Conservation (phyloP, 306 rosid genomes). For the Castanospermum australe region DNA sequence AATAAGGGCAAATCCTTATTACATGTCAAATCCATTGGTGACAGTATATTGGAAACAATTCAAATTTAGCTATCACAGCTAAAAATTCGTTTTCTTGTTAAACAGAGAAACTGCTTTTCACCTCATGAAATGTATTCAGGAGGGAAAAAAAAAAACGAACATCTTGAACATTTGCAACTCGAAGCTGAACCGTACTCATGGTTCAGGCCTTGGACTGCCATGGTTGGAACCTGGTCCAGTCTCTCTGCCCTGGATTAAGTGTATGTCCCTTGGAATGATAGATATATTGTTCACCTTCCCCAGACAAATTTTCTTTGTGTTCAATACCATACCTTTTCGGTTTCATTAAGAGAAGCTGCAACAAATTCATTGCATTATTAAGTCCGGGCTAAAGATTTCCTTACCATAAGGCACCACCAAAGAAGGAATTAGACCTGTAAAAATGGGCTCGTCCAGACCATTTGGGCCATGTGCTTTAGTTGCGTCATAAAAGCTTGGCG, state of each 20-base stretch:
- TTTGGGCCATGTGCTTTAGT: too few species aligned
- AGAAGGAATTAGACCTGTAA: neutral
- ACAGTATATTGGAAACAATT: neutral
- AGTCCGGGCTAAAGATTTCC: neutral
- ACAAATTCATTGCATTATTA: slow-evolving; percentile 9
- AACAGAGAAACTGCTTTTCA: neutral
- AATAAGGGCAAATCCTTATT: neutral
- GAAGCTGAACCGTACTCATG: neutral
- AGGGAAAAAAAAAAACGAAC: neutral
- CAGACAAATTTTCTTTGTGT: slow-evolving; percentile 85
- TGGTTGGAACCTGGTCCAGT: slow-evolving; percentile 94
- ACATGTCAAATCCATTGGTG: slow-evolving; percentile 5
- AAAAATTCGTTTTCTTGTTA: slow-evolving; percentile 21
- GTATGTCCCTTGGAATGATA: slow-evolving; percentile 98
- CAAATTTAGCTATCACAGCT: slow-evolving; percentile 6
- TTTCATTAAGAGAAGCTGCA: slow-evolving; percentile 87
- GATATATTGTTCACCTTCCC: slow-evolving; percentile 84
- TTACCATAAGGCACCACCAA: neutral
- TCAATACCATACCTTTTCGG: slow-evolving; percentile 85
- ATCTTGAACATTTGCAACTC: slow-evolving; percentile 14
- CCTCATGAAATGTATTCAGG: slow-evolving; percentile 18
- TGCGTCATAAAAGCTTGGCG: too few species aligned
- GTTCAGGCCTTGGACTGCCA: slow-evolving; percentile 76
- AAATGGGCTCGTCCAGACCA: too few species aligned
- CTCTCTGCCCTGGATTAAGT: slow-evolving; percentile 88